Base-by-base conservation (phyloP, 495 filamentous ascomycete species). In the Talaromyces stipitatus region DNA sequence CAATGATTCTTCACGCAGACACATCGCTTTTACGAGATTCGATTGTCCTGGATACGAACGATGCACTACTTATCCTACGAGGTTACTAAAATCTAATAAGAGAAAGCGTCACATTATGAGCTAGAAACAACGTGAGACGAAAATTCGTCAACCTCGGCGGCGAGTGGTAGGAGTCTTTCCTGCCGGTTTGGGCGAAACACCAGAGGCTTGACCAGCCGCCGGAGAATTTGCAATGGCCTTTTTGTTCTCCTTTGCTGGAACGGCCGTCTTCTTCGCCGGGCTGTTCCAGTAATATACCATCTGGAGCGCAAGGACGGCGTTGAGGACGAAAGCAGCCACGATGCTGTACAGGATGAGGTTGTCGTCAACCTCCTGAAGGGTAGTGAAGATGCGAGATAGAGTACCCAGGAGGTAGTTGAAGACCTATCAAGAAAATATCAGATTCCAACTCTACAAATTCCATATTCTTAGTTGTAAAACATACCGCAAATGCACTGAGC, bases 261-360 rank as follows among this genome's bases (percentile, higher is more conserved):
- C 63, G 45, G 69, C 65, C 62, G 72, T 69, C 24, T 67, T 62
- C 55, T 63, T 61, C 22, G 71, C 65, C 6, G 78, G 82, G 57
- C 80, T 78, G 64, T 96, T 96, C 94, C 94, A 98, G 76, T 97
- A 97, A 72, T 91, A 96, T 9, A 92, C 69, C 91, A 97, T 96
- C 78, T 98, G 94, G 47, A 75, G 73, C 3, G 90, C 94, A 56
- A 97, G 75, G 55, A 98, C 80, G 59, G 85, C 72, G 73, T 98
- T 98, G 61, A 98, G 82, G 28, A 78, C 72, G 68, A 95, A 96
- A 22, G 88, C 95, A 2, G 89, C 90, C 46, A 97, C 69, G 78
- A 94, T 97, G 22, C 91, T 87, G 68, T 92, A 96, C 14, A 98
- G 81, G 62, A 98, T 97, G 56, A 97, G 77, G 69, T 89, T 88